These are phyloP conservation scores for Coelastrella sp. DNA, from an alignment of 139 green algal genomes.

Conservation along the genomic window DNA sequence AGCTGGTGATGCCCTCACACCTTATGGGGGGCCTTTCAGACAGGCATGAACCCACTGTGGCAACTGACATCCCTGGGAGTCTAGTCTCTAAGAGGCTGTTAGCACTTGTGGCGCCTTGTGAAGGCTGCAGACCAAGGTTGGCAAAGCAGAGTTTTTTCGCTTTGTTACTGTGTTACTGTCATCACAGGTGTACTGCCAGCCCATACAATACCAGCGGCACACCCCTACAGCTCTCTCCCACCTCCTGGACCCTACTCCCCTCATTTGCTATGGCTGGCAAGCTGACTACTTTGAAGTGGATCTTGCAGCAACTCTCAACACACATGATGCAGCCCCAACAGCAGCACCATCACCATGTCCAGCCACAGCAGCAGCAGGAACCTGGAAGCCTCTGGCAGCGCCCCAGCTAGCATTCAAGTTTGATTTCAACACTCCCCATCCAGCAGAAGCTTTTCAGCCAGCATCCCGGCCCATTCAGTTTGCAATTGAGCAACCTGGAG, in stretches of 20 bases:
- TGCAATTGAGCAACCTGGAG: constrained; percentile 36
- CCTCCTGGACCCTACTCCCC: neutral
- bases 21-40: no score
- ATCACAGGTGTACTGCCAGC: constrained; percentile 44
- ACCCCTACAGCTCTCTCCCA: neutral
- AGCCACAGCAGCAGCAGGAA: neutral
- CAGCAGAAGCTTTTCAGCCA: constrained; percentile 57
- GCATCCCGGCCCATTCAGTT: constrained; percentile 43
- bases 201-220: constrained; percentile 9
- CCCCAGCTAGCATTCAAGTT: constrained; percentile 72
- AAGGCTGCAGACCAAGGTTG: no score
- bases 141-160: no score
- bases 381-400: constrained; percentile 70
- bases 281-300: constrained; percentile 28
- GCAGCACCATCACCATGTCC: neutral
- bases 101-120: no score
- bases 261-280: constrained; percentile 1
- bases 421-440: constrained; percentile 72
- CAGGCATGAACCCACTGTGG: no score
- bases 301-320: neutral
- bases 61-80: no score
- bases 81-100: no score
- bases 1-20: neutral
- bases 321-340: neutral
- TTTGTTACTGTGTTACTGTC: no score